Percentiles rank a stretch among this genome's conserved stretches.
phyloP scores from a whole-genome alignment of 805 yeast species.

The Geotrichum ghanense region DNA sequence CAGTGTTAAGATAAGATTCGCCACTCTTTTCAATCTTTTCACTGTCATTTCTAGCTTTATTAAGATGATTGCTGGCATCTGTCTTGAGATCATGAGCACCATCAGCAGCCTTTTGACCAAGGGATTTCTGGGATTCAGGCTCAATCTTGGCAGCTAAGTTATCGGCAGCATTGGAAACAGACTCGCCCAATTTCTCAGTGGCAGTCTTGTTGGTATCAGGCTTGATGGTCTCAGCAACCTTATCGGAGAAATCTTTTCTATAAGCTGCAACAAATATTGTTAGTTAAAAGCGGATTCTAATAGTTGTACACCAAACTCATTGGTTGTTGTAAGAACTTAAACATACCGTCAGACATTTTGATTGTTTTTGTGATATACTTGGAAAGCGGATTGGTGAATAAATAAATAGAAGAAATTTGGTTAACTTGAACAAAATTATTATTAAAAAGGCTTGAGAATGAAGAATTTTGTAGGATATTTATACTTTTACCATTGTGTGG shows the following conservation, averaged over 20 bases:
- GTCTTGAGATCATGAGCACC: slow-evolving; percentile 42
- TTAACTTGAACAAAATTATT: too few relatives aligned
- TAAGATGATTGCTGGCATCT: slow-evolving; percentile 31
- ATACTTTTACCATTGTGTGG: too few relatives aligned
- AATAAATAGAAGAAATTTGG: too few relatives aligned
- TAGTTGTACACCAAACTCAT: too few relatives aligned
- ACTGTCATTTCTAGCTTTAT: slow-evolving; percentile 8
- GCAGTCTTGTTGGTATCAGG: slow-evolving; percentile 62
- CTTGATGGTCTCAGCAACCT: slow-evolving; percentile 50
- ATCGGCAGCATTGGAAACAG: slow-evolving; percentile 56
- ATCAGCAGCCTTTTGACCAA: slow-evolving; percentile 59
- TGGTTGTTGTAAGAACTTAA: too few relatives aligned
- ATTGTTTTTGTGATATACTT: too few relatives aligned
- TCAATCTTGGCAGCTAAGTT: slow-evolving; percentile 43
- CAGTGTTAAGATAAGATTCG: slow-evolving; percentile 30
- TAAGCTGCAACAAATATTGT: slow-evolving; percentile 30
- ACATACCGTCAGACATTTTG: too few relatives aligned
- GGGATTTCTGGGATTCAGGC: slow-evolving; percentile 60
- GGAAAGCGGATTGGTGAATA: too few relatives aligned
- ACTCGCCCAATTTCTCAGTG: slow-evolving; percentile 60
- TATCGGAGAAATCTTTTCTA: slow-evolving; percentile 68
- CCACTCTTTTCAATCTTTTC: slow-evolving; percentile 30
- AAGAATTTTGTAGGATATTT: too few relatives aligned
- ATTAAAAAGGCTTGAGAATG: too few relatives aligned
- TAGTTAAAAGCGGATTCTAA: too few relatives aligned